phyloP scores from a whole-genome alignment of 495 filamentous ascomycete species.

The Aspergillus nidulans region DNA sequence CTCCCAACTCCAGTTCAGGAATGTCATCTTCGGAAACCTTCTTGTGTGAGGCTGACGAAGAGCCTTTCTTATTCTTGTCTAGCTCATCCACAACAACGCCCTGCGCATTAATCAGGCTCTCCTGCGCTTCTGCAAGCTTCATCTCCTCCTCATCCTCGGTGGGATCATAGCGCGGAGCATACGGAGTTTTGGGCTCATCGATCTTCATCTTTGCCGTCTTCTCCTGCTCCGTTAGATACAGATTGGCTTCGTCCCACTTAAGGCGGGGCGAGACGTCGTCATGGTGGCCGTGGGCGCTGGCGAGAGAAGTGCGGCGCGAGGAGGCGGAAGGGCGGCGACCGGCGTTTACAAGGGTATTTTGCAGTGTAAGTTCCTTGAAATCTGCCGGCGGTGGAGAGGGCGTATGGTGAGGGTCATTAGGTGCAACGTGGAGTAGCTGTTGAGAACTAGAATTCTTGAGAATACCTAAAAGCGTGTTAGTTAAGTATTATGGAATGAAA shows the following conservation, averaged over 20 bases:
- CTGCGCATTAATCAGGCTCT: conserved; percentile 49
- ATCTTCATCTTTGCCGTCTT: conserved; percentile 97
- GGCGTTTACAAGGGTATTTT: conserved; percentile 92
- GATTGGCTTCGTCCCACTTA: conserved; percentile 97
- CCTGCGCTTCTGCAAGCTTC: conserved; percentile 32
- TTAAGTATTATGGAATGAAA: background rate
- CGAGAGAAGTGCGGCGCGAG: conserved; percentile 66
- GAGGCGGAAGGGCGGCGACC: conserved; percentile 72
- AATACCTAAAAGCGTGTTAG: conserved; percentile 59
- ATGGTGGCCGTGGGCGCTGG: conserved; percentile 33
- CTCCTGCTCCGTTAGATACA: conserved; percentile 94
- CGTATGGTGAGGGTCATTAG: conserved; percentile 23
- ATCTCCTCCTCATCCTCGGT: conserved; percentile 78
- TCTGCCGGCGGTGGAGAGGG: conserved; percentile 29
- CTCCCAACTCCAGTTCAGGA: conserved; percentile 87
- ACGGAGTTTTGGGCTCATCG: conserved; percentile 95
- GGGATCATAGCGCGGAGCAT: conserved; percentile 85
- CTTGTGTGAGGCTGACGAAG: conserved; percentile 22
- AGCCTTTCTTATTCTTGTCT: conserved; percentile 48
- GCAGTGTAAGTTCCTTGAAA: conserved; percentile 80
- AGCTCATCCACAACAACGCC: conserved; percentile 65
- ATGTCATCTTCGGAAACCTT: conserved; percentile 67
- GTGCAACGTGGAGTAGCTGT: conserved; percentile 30
- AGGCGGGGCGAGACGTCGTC: conserved; percentile 66
- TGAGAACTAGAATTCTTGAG: conserved; percentile 77